These are phyloP conservation scores for Erodium moschatum DNA, from an alignment of 441 rosid species.

Conservation along the genomic window DNA sequence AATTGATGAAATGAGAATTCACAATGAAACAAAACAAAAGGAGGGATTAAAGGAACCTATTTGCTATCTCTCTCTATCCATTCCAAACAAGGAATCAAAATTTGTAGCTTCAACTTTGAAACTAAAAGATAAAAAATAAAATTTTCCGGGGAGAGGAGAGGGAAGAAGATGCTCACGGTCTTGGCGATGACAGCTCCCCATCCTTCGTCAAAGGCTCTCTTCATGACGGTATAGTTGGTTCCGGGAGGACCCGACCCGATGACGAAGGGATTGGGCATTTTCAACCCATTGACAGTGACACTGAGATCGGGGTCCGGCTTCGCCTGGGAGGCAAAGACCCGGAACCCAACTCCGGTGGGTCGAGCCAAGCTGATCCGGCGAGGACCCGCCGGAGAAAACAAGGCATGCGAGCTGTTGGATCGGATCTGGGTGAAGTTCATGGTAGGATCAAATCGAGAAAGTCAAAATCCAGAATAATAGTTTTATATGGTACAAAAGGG, in stretches of 20 bases:
- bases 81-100: not conserved
- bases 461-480: not conserved
- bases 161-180: constrained; percentile 44
- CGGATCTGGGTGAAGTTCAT: constrained; percentile 47
- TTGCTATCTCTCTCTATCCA: not conserved
- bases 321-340: constrained; percentile 35
- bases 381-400: constrained; percentile 24
- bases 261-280: constrained; percentile 84
- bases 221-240: constrained; percentile 90
- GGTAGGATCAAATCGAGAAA: constrained; percentile 7
- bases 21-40: not conserved
- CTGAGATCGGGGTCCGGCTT: constrained; percentile 66
- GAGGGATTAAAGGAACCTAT: not conserved
- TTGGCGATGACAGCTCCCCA: constrained; percentile 98
- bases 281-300: constrained; percentile 67
- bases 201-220: constrained; percentile 90
- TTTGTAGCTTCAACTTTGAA: not conserved
- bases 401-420: constrained; percentile 26
- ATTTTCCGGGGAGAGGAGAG: not conserved
- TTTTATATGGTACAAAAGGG: not conserved
- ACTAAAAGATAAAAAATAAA: not conserved
- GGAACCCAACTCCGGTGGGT: constrained; percentile 40
- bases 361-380: constrained; percentile 24
- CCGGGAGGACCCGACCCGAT: constrained; percentile 98
- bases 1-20: not conserved